Percentiles rank a stretch among this genome's conserved stretches.
Conservation (phyloP, 306 rosid genomes). For the Dalbergia cochinchinensis region DNA sequence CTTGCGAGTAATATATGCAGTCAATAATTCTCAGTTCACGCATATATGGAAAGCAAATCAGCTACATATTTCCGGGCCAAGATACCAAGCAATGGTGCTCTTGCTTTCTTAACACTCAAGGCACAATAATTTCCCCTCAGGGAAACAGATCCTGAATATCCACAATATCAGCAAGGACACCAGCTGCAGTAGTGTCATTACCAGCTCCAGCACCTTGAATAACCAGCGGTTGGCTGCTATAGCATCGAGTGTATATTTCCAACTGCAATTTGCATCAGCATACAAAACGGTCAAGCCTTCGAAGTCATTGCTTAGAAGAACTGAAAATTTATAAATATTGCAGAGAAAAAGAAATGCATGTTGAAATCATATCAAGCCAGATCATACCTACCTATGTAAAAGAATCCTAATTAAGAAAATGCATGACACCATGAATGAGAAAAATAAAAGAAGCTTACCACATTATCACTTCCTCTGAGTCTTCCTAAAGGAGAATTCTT, state of each 20-base stretch:
- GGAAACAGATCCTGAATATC: conserved; percentile 84
- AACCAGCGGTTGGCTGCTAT: conserved; percentile 76
- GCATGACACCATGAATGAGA: background rate
- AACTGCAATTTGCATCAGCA: conserved; percentile 65
- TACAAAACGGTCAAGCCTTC: conserved; percentile 20
- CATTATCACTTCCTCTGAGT: conserved; percentile 95
- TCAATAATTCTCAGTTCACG: background rate
- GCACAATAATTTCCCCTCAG: conserved; percentile 34
- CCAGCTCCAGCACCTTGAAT: conserved; percentile 99
- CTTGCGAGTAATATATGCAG: background rate
- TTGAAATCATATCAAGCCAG: background rate
- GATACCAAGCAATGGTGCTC: conserved; percentile 14
- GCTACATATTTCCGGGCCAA: conserved; percentile 8
- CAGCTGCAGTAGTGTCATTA: conserved; percentile 93
- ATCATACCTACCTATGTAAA: conserved; percentile 7
- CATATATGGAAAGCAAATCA: background rate
- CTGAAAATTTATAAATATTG: background rate
- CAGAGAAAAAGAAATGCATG: background rate
- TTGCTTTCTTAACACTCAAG: conserved; percentile 12
- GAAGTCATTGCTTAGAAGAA: background rate
- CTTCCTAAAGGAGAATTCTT: conserved; percentile 87
- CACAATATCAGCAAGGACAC: conserved; percentile 93
- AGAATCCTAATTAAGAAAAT: conserved; percentile 5
- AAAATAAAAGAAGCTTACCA: conserved; percentile 62
- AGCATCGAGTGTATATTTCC: conserved; percentile 87